These are phyloP conservation scores for Termitomyces eurrhizus DNA, from an alignment of 768 basidiomycete genomes.

Conservation along the genomic window DNA sequence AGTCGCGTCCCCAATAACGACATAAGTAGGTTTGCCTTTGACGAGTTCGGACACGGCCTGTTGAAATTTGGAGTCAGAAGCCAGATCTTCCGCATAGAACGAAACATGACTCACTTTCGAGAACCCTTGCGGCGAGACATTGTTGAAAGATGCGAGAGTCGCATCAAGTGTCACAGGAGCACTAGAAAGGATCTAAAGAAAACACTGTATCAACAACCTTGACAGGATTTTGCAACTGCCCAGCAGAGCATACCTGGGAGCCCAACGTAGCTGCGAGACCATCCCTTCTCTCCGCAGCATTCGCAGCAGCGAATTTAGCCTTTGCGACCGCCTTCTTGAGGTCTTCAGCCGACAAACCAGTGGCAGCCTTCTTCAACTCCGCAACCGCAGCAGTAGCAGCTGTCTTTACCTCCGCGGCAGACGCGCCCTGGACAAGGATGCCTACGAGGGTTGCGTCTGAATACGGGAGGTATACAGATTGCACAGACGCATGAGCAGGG, in stretches of 20 bases:
- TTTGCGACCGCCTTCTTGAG: conserved; percentile 81
- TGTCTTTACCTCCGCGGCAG: conserved; percentile 57
- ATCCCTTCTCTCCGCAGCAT: conserved; percentile 61
- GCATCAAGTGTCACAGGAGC: conserved; percentile 51
- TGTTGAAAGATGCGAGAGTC: conserved; percentile 66
- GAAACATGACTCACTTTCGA: conserved; percentile 52
- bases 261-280: conserved; percentile 62
- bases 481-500: conserved; percentile 59
- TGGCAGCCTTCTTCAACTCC: conserved; percentile 61
- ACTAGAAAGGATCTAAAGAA: conserved; percentile 54
- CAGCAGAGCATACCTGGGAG: conserved; percentile 44
- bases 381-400: conserved; percentile 68
- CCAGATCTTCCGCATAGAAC: neutral
- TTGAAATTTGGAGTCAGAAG: neutral
- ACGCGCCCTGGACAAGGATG: conserved; percentile 69
- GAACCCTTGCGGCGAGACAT: conserved; percentile 60
- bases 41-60: conserved; percentile 66
- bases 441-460: conserved; percentile 91
- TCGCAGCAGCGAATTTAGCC: conserved; percentile 83
- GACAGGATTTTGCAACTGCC: neutral
- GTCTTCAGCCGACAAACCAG: conserved; percentile 60
- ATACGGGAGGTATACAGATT: conserved; percentile 80
- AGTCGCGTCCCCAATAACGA: conserved; percentile 77
- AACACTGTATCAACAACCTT: neutral
- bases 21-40: conserved; percentile 79